Evolutionary conservation across 78 protist genomes (phyloP).

Genomic region (Dictyostelium brefeldianum): DNA sequence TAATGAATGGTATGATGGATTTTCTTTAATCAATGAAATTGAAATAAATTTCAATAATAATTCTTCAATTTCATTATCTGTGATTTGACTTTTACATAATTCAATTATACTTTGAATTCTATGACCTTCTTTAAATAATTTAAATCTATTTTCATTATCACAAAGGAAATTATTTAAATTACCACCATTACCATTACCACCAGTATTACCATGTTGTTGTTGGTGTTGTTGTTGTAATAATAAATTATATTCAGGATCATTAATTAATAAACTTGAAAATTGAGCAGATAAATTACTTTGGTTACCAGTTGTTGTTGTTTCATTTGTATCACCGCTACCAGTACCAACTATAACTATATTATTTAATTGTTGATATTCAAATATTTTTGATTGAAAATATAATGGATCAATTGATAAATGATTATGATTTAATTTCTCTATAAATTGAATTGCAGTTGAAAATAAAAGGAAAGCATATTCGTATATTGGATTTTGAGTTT

Average conservation of each 20-base stretch:
- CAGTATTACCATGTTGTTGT: neutral
- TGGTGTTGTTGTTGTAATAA: neutral
- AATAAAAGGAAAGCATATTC: slow-evolving; percentile 11
- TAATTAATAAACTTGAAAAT: neutral
- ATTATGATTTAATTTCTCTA: slow-evolving; percentile 60
- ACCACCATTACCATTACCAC: neutral
- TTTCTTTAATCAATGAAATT: slow-evolving; percentile 26
- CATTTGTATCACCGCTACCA: neutral
- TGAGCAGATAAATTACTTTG: neutral
- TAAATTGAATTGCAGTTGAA: slow-evolving; percentile 55
- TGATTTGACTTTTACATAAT: neutral
- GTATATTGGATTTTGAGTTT: slow-evolving; percentile 28
- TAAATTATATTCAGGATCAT: neutral
- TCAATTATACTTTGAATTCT: slow-evolving; percentile 36
- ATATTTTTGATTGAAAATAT: slow-evolving; percentile 16
- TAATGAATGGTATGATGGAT: slow-evolving; percentile 31
- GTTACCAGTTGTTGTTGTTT: neutral
- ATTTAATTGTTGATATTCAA: slow-evolving; percentile 25
- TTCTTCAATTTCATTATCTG: slow-evolving; percentile 55
- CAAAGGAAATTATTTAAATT: neutral
- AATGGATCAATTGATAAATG: slow-evolving; percentile 41
- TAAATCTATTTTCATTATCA: slow-evolving; percentile 24
- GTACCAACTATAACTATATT: neutral
- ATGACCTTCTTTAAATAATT: slow-evolving; percentile 28
- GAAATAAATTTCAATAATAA: slow-evolving; percentile 57